Percentiles rank a stretch among this genome's conserved stretches.
These are phyloP conservation scores for Delonix regia DNA, from an alignment of 306 rosid genomes.

Conservation along the genomic window DNA sequence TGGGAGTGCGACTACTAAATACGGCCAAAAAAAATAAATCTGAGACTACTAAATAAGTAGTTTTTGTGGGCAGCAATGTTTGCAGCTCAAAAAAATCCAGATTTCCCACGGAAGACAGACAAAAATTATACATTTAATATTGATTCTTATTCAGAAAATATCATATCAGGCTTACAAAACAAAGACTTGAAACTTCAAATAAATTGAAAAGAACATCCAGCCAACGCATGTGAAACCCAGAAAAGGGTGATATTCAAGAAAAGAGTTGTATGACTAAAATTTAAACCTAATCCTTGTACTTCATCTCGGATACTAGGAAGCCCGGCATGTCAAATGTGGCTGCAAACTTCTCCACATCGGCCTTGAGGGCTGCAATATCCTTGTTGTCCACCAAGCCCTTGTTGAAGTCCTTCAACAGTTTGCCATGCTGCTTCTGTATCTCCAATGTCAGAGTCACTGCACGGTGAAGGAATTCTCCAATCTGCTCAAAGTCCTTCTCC, in stretches of 20 bases:
- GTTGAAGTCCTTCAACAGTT: conserved; percentile 95
- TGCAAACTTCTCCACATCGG: conserved; percentile 83
- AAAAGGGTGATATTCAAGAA: neutral
- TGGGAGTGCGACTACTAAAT: neutral
- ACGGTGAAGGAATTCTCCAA: conserved; percentile 94
- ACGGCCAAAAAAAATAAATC: too few species aligned
- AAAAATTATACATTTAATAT: neutral
- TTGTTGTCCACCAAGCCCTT: conserved; percentile 86
- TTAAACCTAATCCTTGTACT: conserved; percentile 77
- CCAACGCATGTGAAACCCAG: neutral
- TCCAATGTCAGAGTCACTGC: conserved; percentile 72
- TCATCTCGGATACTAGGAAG: conserved; percentile 70
- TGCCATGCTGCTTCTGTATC: conserved; percentile 80
- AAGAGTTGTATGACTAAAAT: conserved; percentile 14
- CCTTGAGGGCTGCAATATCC: conserved; percentile 78
- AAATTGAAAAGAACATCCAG: conserved; percentile 19
- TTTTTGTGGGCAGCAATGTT: neutral
- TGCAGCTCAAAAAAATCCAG: neutral
- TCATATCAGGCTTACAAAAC: conserved; percentile 13
- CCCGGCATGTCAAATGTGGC: conserved; percentile 90
- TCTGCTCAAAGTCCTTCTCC: conserved; percentile 91
- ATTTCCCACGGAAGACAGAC: neutral
- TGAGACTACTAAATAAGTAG: neutral
- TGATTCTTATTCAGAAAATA: conserved; percentile 29
- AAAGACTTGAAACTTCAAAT: conserved; percentile 27